phyloP scores from a whole-genome alignment of 177 flowering plant species.

The Telopea speciosissima region DNA sequence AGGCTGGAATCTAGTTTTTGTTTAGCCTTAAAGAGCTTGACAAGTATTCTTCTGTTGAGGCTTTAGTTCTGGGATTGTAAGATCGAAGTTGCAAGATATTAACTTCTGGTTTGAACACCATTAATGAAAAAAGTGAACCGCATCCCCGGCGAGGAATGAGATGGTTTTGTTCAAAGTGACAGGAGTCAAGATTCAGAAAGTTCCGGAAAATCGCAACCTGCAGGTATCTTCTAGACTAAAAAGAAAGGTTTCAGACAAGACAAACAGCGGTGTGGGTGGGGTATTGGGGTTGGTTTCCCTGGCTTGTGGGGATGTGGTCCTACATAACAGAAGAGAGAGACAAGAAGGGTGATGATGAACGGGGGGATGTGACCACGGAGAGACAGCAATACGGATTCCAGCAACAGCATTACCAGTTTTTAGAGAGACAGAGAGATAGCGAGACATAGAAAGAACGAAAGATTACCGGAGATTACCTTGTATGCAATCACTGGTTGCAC shows the following conservation, averaged over 20 bases:
- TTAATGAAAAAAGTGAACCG: background rate
- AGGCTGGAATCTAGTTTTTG: background rate
- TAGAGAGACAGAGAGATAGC: no score
- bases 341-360: background rate
- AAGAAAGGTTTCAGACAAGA: background rate
- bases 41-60: background rate
- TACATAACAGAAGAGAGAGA: no score
- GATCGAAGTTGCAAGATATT: background rate
- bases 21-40: background rate
- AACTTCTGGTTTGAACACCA: background rate
- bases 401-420: no score
- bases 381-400: no score
- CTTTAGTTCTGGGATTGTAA: background rate
- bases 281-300: background rate
- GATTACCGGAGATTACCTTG: no score
- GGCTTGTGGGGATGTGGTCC: no score
- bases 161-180: background rate
- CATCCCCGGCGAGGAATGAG: background rate
- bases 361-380: no score
- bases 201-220: background rate
- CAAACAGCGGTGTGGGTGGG: background rate
- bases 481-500: no score
- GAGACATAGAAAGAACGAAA: no score
- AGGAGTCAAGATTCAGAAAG: background rate
- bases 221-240: conserved; percentile 4